Evolutionary conservation across 2,329 filamentous ascomycete genomes (phyloP).

Genomic region (Waltergamsia citrina): DNA sequence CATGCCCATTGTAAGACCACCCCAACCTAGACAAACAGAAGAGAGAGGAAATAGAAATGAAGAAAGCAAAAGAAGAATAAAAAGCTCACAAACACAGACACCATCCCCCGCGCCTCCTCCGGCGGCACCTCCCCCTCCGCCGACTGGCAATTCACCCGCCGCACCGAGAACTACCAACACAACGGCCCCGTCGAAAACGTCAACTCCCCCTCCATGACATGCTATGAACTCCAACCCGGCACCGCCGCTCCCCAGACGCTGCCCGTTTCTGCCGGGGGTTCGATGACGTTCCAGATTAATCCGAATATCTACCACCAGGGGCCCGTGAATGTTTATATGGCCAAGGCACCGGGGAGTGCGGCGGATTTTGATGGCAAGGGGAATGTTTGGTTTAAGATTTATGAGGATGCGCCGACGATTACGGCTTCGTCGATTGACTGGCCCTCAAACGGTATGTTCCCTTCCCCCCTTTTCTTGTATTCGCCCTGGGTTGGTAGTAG

Average conservation of each 20-base stretch:
- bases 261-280: conserved; percentile 13
- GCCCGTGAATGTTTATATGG: conserved; percentile 24
- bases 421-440: conserved; percentile 24
- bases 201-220: conserved; percentile 35
- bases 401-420: conserved; percentile 28
- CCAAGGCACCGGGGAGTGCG: conserved; percentile 21
- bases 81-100: conserved; percentile 21
- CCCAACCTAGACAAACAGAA: background rate
- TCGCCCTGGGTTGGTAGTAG: no score
- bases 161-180: conserved; percentile 38
- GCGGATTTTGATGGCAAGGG: conserved; percentile 27
- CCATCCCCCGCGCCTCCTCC: conserved; percentile 28
- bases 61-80: background rate
- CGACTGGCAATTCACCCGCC: conserved; percentile 37
- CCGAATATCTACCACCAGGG: conserved; percentile 30
- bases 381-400: conserved; percentile 31
- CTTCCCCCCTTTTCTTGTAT: no score
- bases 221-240: conserved; percentile 34
- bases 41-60: background rate
- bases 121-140: conserved; percentile 15
- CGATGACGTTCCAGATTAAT: conserved; percentile 20
- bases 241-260: conserved; percentile 32
- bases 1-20: conserved; percentile 26
- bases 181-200: conserved; percentile 40
- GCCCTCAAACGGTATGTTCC: conserved; percentile 22